Conservation (phyloP, 805 yeast genomes). For the Lipomyces yamadae region DNA sequence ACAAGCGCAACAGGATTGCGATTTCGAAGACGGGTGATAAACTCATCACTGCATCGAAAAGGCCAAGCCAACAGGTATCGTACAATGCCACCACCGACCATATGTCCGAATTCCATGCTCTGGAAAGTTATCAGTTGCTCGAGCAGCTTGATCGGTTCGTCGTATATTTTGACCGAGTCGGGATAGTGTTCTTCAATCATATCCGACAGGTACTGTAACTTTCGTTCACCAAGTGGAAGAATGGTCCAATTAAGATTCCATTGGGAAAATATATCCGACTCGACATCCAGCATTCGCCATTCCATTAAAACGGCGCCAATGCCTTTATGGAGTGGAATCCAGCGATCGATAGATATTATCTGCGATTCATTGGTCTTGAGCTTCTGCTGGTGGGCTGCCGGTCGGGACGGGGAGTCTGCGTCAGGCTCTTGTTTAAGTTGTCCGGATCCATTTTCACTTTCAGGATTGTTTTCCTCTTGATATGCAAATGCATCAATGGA, state of each 20-base stretch:
- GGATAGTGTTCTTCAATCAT: constrained; percentile 1
- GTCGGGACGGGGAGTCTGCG: neutral
- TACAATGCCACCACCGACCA: constrained; percentile 13
- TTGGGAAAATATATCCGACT: neutral
- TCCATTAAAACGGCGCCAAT: constrained; percentile 17
- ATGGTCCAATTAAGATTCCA: constrained; percentile 23
- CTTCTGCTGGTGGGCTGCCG: constrained; percentile 8
- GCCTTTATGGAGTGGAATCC: constrained; percentile 24
- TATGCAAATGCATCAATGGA: constrained; percentile 26
- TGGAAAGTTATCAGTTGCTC: constrained; percentile 21
- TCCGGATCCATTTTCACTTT: constrained; percentile 4
- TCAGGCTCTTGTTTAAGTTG: neutral
- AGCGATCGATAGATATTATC: constrained; percentile 23
- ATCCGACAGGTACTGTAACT: constrained; percentile 14
- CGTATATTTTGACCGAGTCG: neutral
- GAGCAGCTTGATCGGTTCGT: constrained; percentile 17
- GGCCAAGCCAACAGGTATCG: constrained; percentile 25
- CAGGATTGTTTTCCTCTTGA: constrained; percentile 16
- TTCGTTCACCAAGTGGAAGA: constrained; percentile 13
- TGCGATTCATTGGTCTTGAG: neutral
- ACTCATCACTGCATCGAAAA: constrained; percentile 11
- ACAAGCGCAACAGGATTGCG: constrained; percentile 14
- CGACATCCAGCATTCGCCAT: constrained; percentile 9
- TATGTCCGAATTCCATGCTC: neutral
- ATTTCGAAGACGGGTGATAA: constrained; percentile 2